Base-by-base conservation (phyloP, 208 protist species). In the Acanthamoeba healyi region DNA sequence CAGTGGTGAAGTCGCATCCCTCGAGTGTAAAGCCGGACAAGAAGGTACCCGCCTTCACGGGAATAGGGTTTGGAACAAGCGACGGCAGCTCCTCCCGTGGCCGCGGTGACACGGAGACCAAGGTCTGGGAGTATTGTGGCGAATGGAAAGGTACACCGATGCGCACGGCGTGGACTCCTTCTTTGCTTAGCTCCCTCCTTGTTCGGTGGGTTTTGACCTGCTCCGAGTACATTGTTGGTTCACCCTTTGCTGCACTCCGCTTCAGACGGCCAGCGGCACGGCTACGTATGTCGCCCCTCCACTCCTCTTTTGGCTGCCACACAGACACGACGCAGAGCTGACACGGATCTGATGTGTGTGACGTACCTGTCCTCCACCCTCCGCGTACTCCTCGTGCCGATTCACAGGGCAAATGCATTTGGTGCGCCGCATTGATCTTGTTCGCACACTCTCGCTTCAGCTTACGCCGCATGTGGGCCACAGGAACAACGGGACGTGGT, bases 361-460 rank as follows among this genome's bases (percentile, higher is more conserved):
- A n/a, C n/a, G n/a, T n/a, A n/a, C n/a, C n/a, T n/a, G n/a, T n/a
- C n/a, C n/a, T n/a, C n/a, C n/a, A n/a, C n/a, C n/a, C 38, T 79
- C 19, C 49, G 9, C 14, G 14, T 6, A 29, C 22, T 6, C 17
- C n/a, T 61, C 0, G 14, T n/a, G 22, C 22, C 22, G 5, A 3
- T 29, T 10, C 7, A 58, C 32, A 86, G 77, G 77, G 77, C 77
- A 86, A 86, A 29, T 86, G 77, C 46, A 86, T 86, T 6, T 86
- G 77, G 61, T 67, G 36, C 61, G 29, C 32, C n/a, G 24, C 10
- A 63, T 24, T 22, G 6, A 24, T 24, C 0, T 0, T 24, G 56
- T 0, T 17, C 10, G 5, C 54, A 3, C 56, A 14, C 56, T 2
- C 15, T 14, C 22, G 19, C 54, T 61, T 10, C 46, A 51, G 14